Conservation (phyloP, 202 grass and related monocot genomes). For the Setaria viridis region DNA sequence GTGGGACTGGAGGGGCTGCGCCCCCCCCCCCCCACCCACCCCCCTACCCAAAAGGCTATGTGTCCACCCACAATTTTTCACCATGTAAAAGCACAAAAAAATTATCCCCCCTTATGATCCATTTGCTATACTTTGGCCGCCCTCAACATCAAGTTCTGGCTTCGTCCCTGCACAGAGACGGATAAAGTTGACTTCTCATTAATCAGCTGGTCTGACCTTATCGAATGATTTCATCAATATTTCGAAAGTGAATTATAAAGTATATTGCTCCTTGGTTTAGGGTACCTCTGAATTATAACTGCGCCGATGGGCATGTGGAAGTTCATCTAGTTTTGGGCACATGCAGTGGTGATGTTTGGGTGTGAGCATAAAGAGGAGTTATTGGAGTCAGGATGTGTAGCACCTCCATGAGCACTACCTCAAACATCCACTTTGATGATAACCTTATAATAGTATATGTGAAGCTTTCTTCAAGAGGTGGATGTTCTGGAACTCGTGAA, state of each 20-base stretch:
- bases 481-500: slow-evolving; percentile 2
- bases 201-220: not conserved
- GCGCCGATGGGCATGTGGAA: not conserved
- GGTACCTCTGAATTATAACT: not conserved
- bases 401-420: not conserved
- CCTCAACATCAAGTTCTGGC: too few species aligned
- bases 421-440: slow-evolving; percentile 3
- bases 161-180: not conserved
- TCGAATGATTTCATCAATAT: not conserved
- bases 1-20: too few species aligned
- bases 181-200: not conserved
- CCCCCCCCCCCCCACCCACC: too few species aligned
- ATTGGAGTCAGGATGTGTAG: slow-evolving; percentile 5
- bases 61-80: too few species aligned
- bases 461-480: slow-evolving; percentile 10
- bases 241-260: not conserved
- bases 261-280: slow-evolving; percentile 6
- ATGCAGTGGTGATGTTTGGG: not conserved
- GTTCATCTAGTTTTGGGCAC: slow-evolving; percentile 3
- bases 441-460: slow-evolving; percentile 8
- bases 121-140: too few species aligned
- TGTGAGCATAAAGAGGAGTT: slow-evolving; percentile 19
- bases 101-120: too few species aligned
- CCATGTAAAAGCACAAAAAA: too few species aligned
- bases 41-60: too few species aligned